Evolutionary conservation across 495 filamentous ascomycete species (phyloP), one percentile per base, ranked within the genome.

Genomic region (Xanthoparmelia taractica): DNA sequence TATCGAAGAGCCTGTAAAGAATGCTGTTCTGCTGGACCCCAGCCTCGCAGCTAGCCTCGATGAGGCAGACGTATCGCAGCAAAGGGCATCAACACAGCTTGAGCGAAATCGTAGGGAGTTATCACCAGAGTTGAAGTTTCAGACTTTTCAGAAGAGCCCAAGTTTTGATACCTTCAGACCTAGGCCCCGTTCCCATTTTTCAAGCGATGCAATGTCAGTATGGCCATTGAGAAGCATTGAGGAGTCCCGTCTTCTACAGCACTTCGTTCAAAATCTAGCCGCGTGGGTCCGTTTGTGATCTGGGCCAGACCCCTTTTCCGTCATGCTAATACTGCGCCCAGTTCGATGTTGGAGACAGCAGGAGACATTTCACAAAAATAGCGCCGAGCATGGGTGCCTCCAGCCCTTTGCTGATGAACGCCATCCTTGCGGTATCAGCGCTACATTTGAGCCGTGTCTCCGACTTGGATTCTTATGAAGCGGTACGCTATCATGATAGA

Each of bases 351-450:
- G 50, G 48, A 5, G 63, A 65, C 27, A 57, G 34, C 27, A 61
- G 41, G 40, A 48, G 59, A 47, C 64, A 65, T 17, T 65, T 65
- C n/a, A 34, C 63, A 43, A 62, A 60, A 23, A 47, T 37, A 0
- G 64, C 59, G n/a, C 64, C 64, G 10, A 23, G 34, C 12, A 60
- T 65, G 41, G 64, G 38, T 4, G 38, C 50, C 18, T 48, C 15
- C 10, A 57, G 58, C 25, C 59, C 59, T 5, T 36, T 65, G 15
- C 50, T 65, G 20, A 65, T 65, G 59, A 65, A 61, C 23, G 64
- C 59, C 4, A 62, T 65, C 27, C 59, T 65, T 45, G 64, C 57
- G 11, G 29, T 65, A 20, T 61, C 64, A 1, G 64, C 64, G 23
- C 40, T 65, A n/a, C 58, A 65, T 41, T 18, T 58, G 25, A 63